Evolutionary conservation across 2,329 filamentous ascomycete species (phyloP), one percentile per base, ranked within the genome.

Genomic region (Didymella keratinophila): DNA sequence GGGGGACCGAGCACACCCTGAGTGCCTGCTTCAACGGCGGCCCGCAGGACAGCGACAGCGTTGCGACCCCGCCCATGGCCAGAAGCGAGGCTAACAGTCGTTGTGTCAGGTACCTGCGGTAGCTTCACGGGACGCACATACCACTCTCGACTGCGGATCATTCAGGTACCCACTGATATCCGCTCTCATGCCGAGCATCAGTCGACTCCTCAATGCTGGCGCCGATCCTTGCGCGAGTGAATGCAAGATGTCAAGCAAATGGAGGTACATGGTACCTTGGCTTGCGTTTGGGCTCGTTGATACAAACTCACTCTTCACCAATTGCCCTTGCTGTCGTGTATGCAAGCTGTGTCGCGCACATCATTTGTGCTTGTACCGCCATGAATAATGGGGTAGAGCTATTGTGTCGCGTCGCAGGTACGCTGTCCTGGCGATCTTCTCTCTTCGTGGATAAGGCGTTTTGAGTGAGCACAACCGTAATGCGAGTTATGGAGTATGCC

Each of bases 71-170:
- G 37, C 44, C 23, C 12, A 21, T 11, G 18, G 30, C 44, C 37
- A 30, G 27, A 52, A 32, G 32, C 39, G 49, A 52, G 20, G 11
- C 39, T 44, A 36, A n/a, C 12, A 47, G 43, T 48, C 7, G 21
- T n/a, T 58, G 49, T 53, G 50, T 46, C 45, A 54, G 46, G 56
- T 54, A 58, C 50, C 50, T 54, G 56, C 50, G 56, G 51, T 50
- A 58, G 56, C 50, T 52, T 34, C 45, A 54, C 39, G 34, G 46
- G 27, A 42, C 50, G 45, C 56, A 54, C 55, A 49, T 34, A 49
- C 55, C 55, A 49, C 37, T 52, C 44, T 49, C 21, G 37, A 52
- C 55, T 28, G 44, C 18, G 28, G 55, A 30, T 21, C 39, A 14
- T 21, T 21, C 32, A 37, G 18, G 34, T 51, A 21, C 44, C 44